Percentiles rank a stretch among this genome's conserved stretches.
Conservation (phyloP, 2,329 filamentous ascomycete species). For the Fusarium sublunatum region DNA sequence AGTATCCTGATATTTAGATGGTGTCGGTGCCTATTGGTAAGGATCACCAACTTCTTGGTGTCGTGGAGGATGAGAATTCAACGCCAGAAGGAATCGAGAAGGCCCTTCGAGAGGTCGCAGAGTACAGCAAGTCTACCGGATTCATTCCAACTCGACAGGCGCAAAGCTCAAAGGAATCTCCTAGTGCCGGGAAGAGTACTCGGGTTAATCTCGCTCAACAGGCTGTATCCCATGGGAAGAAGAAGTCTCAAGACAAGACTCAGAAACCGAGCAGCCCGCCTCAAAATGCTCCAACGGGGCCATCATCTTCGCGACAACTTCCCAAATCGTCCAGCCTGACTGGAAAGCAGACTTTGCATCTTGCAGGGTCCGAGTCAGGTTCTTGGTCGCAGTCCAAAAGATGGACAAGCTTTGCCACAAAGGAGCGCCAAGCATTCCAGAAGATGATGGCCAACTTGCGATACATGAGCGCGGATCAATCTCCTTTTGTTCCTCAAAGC, state of each 20-base stretch:
- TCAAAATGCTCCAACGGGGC: constrained; percentile 25
- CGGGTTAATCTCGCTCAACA: constrained; percentile 7
- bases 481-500: constrained; percentile 53
- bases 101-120: constrained; percentile 18
- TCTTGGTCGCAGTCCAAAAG: constrained; percentile 55
- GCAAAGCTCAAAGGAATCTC: constrained; percentile 14
- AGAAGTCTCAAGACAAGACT: not conserved
- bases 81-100: constrained; percentile 15
- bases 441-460: constrained; percentile 52
- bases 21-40: constrained; percentile 27
- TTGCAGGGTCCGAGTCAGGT: constrained; percentile 35
- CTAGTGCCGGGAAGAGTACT: not conserved
- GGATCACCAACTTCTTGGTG: constrained; percentile 15
- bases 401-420: constrained; percentile 53
- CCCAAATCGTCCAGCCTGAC: constrained; percentile 16
- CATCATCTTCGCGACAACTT: constrained; percentile 21
- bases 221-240: not conserved
- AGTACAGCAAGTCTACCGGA: constrained; percentile 20
- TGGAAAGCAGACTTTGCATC: constrained; percentile 8
- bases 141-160: constrained; percentile 36
- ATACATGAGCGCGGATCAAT: constrained; percentile 52
- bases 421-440: constrained; percentile 51
- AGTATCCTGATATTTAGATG: constrained; percentile 29
- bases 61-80: constrained; percentile 1
- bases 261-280: not conserved